Conservation (phyloP, 106 monocot species). For the Ottelia alismoides region DNA sequence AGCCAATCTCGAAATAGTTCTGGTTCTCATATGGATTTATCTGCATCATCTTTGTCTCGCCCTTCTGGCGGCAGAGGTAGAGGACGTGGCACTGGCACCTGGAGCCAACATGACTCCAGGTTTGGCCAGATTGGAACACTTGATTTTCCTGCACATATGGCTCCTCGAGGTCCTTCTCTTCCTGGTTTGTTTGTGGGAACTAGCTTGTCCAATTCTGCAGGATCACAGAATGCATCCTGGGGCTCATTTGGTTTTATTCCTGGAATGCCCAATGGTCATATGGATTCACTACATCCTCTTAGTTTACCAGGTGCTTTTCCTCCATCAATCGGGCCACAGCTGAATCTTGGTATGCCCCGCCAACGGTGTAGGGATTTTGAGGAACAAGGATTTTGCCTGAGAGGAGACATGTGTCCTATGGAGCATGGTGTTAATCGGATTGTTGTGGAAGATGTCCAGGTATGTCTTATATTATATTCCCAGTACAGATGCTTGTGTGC, state of each 20-base stretch:
- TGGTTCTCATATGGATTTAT: slow-evolving; percentile 35
- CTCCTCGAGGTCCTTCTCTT: slow-evolving; percentile 52
- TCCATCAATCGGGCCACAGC: slow-evolving; percentile 28
- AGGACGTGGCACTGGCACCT: slow-evolving; percentile 40
- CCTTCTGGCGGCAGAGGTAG: slow-evolving; percentile 51
- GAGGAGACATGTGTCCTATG: slow-evolving; percentile 99
- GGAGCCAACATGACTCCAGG: slow-evolving; percentile 63
- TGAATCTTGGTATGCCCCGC: slow-evolving; percentile 70
- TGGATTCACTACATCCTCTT: slow-evolving; percentile 82
- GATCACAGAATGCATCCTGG: slow-evolving; percentile 55
- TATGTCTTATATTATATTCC: no score
- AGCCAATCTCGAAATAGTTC: slow-evolving; percentile 23
- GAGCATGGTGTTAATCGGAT: slow-evolving; percentile 97
- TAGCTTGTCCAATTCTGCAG: slow-evolving; percentile 37
- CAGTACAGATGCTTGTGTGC: no score
- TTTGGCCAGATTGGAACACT: slow-evolving; percentile 44
- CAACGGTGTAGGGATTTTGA: slow-evolving; percentile 97
- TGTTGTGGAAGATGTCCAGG: slow-evolving; percentile 99
- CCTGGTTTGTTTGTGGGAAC: slow-evolving; percentile 50
- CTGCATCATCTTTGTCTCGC: slow-evolving; percentile 25
- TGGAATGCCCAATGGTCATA: slow-evolving; percentile 53
- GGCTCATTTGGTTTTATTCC: slow-evolving; percentile 86
- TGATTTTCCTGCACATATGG: slow-evolving; percentile 62
- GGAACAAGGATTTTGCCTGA: slow-evolving; percentile 89
- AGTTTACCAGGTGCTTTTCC: slow-evolving; percentile 39